A percentile compares a stretch with the other conserved stretches of the same genome.
Conservation (phyloP, 1,284 basidiomycete genomes). For the Ganoderma lucidum region DNA sequence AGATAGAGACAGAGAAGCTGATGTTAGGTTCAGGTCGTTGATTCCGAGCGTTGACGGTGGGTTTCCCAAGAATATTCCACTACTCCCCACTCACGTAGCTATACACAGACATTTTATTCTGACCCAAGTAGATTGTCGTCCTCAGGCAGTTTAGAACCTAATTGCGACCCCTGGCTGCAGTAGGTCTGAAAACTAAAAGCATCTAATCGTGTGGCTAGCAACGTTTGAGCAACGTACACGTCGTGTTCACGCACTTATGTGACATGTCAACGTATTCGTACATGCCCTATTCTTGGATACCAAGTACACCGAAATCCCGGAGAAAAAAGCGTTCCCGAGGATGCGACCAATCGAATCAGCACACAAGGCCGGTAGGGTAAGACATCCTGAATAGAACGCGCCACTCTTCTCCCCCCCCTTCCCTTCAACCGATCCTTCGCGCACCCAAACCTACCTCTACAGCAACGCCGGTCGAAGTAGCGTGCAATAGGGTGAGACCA, state of each 20-base stretch:
- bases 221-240: no score
- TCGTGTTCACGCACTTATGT: background rate
- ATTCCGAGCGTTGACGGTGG: background rate
- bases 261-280: background rate
- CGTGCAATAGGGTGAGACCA: conserved; percentile 1
- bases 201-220: no score
- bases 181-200: no score
- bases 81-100: background rate
- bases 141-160: background rate
- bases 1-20: conserved; percentile 16
- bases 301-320: background rate
- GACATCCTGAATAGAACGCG: background rate
- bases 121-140: background rate
- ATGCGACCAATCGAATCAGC: background rate
- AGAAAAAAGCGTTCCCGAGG: background rate
- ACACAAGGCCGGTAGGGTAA: no score
- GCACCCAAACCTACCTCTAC: background rate
- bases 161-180: background rate
- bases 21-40: conserved; percentile 12
- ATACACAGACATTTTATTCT: background rate
- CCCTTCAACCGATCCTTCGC: conserved; percentile 6
- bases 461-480: conserved; percentile 2
- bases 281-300: background rate
- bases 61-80: background rate
- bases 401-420: background rate